Evolutionary conservation across 2,329 filamentous ascomycete genomes (phyloP), one percentile per base, ranked within the genome.

Genomic region (Penicillium sp.): DNA sequence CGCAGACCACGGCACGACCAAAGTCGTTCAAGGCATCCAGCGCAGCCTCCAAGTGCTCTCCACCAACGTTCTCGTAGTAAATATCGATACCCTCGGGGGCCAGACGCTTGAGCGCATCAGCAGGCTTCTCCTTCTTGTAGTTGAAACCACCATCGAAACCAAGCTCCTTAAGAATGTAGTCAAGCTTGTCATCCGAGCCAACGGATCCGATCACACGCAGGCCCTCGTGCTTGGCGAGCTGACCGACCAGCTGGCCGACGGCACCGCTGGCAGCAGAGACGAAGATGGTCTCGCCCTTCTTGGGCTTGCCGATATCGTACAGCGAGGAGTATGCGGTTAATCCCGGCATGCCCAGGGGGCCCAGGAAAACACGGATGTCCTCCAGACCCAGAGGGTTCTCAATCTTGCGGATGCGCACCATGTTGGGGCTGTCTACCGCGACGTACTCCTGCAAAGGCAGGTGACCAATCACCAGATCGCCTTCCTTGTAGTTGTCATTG

Each of bases 11-110:
- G 52, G 93, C 85, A 58, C 91, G 81, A 23, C 89, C 91, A 54
- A 80, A 83, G 44, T 74, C 55, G 54, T 91, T 93, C 76, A 91
- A 79, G 51, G 80, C 78, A 26, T 82, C 78, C 48, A 92, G 75
- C 0, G 87, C 86, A 39, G 88, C 88, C 63, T 90, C 86, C 52
- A 92, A 80, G 62, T 90, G 87, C 74, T 90, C 88, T 39, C 89
- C 90, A 21, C 90, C 90, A 7, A 90, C 89, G 65, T 92, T 92
- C 75, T 92, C 90, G 69, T 88, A 93, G 78, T 92, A 92, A 71
- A 92, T 91, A 69, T 96, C 91, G 60, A 96, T 83, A 4, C 91
- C 91, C 13, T 92, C 75, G 0, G 91, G 90, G 0, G 89, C 89
- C 19, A 95, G 81, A 57, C 89, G 82, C 62, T 80, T 75, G 55